Conservation (phyloP, 2,329 filamentous ascomycete species). For the Penicillium sp. region DNA sequence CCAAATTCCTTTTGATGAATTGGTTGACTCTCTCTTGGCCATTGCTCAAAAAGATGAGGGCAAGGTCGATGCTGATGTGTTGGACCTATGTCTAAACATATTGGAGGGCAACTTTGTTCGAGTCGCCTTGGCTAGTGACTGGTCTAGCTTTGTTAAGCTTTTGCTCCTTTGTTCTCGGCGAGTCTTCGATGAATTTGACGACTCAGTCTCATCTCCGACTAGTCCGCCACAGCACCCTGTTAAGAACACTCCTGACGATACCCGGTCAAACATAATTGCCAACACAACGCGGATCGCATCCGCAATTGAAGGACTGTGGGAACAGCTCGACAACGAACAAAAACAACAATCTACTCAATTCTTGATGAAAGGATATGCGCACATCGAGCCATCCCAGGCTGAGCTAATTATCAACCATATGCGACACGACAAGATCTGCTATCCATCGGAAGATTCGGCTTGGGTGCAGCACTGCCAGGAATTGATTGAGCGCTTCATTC, state of each 20-base stretch:
- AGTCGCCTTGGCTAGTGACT: slow-evolving; percentile 33
- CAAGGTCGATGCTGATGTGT: slow-evolving; percentile 39
- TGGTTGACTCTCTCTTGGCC: slow-evolving; percentile 36
- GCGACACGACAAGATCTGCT: slow-evolving; percentile 34
- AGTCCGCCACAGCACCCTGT: slow-evolving; percentile 24
- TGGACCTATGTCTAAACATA: slow-evolving; percentile 41
- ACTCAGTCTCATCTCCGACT: slow-evolving; percentile 18
- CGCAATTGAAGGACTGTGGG: slow-evolving; percentile 38
- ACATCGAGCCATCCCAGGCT: slow-evolving; percentile 39
- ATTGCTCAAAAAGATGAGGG: slow-evolving; percentile 38
- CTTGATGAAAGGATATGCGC: slow-evolving; percentile 34
- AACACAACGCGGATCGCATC: slow-evolving; percentile 39
- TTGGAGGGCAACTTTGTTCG: slow-evolving; percentile 39
- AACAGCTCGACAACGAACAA: slow-evolving; percentile 35
- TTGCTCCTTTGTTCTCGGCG: slow-evolving; percentile 37
- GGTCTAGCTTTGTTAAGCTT: slow-evolving; percentile 33
- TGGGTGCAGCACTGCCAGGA: slow-evolving; percentile 37
- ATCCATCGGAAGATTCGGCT: slow-evolving; percentile 27
- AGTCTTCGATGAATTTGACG: slow-evolving; percentile 30
- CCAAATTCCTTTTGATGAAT: slow-evolving; percentile 34
- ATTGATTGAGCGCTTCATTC: slow-evolving; percentile 39
- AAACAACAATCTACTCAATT: slow-evolving; percentile 36
- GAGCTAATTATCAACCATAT: slow-evolving; percentile 38
- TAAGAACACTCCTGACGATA: slow-evolving; percentile 34
- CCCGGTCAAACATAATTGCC: slow-evolving; percentile 38